Evolutionary conservation across 805 yeast genomes (phyloP), one percentile per base, ranked within the genome.

Genomic region (Kazachstania kunashirensis): DNA sequence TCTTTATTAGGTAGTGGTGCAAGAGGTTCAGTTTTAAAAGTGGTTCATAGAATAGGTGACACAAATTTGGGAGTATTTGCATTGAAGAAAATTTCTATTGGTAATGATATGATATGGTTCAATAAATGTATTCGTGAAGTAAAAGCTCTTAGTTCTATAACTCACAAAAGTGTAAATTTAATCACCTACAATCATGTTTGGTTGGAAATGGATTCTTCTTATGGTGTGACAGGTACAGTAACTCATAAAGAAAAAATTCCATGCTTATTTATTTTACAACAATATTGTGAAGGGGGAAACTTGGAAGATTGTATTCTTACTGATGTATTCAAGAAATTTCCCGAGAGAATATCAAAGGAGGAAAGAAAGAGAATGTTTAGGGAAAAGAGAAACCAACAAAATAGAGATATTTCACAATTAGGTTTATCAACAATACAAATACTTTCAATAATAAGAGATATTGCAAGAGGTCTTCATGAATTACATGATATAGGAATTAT

Each of bases 181-280:
- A 84, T 86, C 19, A 73, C 81, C 15, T 86, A 86, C 53, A 85
- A 86, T 51, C 96, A 86, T 58, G 95, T 85, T 18, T 86, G 96
- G 96, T 57, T 86, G 23, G 96, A 86, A 51, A 66, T 79, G 49
- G 56, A 67, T 48, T 62, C 79, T 38, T 67, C 80, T 28, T 63
- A 66, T 33, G 61, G 60, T 5, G 36, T 55, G 5, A 34, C 44
- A 16, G 47, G 40, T 6, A 34, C 41, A 3, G 45, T 36, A 14
- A 5, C n/a, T 3, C 38, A 39, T 2, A 32, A 34, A 11, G 45
- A 42, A 24, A 52, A 54, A 20, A 66, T 73, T 5, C 86, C 88
- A 0, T 79, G 82, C 53, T 84, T 86, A 5, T 86, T 75, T 48
- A 81, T 86, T 8, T 62, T 86, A 11, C 89, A 83, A 55, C 95